These are phyloP conservation scores for Nicotiana tomentosiformis DNA, from an alignment of 257 asterid genomes.

Conservation along the genomic window DNA sequence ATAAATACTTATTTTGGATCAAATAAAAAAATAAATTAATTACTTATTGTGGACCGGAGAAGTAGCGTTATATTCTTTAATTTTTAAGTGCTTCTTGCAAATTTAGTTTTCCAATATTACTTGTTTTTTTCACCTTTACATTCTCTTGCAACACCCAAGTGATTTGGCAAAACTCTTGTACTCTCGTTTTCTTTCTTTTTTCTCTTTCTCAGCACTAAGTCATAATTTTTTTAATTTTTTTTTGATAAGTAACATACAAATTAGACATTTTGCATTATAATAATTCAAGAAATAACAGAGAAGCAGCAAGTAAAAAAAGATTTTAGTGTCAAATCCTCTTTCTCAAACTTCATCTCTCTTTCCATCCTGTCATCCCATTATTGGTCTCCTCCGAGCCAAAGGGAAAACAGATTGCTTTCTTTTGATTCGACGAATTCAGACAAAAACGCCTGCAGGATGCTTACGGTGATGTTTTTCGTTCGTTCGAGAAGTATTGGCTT, in stretches of 20 bases:
- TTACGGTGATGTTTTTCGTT: too few relatives aligned
- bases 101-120: background rate
- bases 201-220: too few relatives aligned
- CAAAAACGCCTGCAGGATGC: background rate
- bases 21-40: too few relatives aligned
- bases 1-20: too few relatives aligned
- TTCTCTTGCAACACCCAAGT: background rate
- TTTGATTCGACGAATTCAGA: background rate
- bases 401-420: background rate
- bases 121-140: background rate
- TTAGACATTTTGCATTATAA: background rate
- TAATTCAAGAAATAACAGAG: background rate
- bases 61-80: too few relatives aligned
- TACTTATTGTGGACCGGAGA: too few relatives aligned
- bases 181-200: background rate
- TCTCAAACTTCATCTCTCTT: background rate
- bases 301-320: background rate
- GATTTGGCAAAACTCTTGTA: background rate
- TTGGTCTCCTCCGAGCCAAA: background rate
- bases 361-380: background rate
- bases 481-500: too few relatives aligned
- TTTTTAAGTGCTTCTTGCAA: background rate
- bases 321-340: background rate
- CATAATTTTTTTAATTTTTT: too few relatives aligned
- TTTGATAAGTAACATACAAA: background rate